Percentiles rank a stretch among this genome's conserved stretches.
phyloP scores from a whole-genome alignment of 2,329 filamentous ascomycete genomes.

The Ophiocordyceps unilateralis region DNA sequence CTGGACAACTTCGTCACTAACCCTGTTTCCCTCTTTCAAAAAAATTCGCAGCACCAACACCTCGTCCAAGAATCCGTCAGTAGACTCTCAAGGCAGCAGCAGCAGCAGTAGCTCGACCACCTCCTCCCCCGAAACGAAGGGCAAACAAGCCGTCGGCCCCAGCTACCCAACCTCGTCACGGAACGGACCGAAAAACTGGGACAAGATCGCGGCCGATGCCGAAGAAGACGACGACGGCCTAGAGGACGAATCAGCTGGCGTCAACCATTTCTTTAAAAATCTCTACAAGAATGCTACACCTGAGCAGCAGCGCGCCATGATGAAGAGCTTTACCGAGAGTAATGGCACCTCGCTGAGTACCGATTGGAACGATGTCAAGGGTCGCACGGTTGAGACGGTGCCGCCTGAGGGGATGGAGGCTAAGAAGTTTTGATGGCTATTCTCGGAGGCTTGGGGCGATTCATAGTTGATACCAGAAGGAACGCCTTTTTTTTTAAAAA shows the following conservation, averaged over 20 bases:
- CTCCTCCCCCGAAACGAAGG: too few relatives aligned
- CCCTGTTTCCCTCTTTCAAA: too few relatives aligned
- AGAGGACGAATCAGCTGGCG: constrained; percentile 44
- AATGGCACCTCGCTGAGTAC: constrained; percentile 87
- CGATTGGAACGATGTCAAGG: constrained; percentile 71
- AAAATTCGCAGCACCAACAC: not conserved
- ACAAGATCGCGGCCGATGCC: constrained; percentile 45
- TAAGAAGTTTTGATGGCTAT: constrained; percentile 47
- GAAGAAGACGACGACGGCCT: constrained; percentile 43
- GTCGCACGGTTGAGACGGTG: constrained; percentile 50
- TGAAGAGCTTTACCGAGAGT: constrained; percentile 91
- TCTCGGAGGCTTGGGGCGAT: too few relatives aligned
- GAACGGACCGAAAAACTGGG: constrained; percentile 79
- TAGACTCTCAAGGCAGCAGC: too few relatives aligned
- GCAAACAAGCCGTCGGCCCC: too few relatives aligned
- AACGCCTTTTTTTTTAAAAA: too few relatives aligned
- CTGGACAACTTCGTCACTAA: too few relatives aligned
- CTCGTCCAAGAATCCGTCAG: too few relatives aligned
- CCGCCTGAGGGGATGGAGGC: constrained; percentile 65
- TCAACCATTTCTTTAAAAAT: constrained; percentile 78
- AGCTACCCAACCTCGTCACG: constrained; percentile 78
- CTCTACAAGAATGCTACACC: constrained; percentile 61
- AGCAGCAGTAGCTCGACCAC: too few relatives aligned
- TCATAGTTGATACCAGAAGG: too few relatives aligned
- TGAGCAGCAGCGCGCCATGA: constrained; percentile 83